phyloP scores from a whole-genome alignment of 2,329 filamentous ascomycete genomes.

The Phialophora expanda region DNA sequence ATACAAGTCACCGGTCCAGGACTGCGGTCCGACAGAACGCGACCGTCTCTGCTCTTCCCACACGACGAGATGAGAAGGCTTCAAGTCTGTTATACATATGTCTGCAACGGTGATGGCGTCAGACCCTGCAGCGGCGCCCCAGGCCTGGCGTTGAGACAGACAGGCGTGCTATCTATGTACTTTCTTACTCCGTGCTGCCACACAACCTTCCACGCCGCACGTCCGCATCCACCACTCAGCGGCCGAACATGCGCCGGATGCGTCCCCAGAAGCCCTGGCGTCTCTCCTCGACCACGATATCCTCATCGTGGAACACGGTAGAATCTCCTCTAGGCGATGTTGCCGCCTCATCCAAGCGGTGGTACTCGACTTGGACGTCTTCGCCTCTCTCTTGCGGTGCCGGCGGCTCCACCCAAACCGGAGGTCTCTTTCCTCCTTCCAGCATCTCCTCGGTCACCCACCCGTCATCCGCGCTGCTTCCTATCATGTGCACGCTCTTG shows the following conservation, averaged over 20 bases:
- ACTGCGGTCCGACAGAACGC: not conserved
- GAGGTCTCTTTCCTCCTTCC: constrained; percentile 12
- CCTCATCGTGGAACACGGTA: not conserved
- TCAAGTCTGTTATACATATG: not conserved
- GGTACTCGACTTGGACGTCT: constrained; percentile 2
- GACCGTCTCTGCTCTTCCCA: not conserved
- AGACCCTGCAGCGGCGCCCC: too few relatives aligned
- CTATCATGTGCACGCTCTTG: constrained; percentile 33
- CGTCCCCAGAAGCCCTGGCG: constrained; percentile 13
- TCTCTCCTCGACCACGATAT: constrained; percentile 11
- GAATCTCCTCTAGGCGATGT: not conserved
- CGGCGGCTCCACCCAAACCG: constrained; percentile 11
- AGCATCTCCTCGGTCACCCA: constrained; percentile 27
- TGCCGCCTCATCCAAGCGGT: not conserved
- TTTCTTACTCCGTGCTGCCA: not conserved
- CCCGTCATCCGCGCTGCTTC: constrained; percentile 25
- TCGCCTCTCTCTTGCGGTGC: not conserved
- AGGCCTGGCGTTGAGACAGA: too few relatives aligned
- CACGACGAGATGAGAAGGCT: not conserved
- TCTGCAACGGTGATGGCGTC: not conserved
- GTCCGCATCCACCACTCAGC: not conserved
- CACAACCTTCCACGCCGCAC: not conserved
- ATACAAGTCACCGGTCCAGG: not conserved
- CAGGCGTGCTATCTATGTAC: too few relatives aligned
- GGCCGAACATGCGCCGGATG: constrained; percentile 14